Percentiles rank a stretch among this genome's conserved stretches.
These are phyloP conservation scores for bread wheat (Triticum aestivum) DNA, from an alignment of 176 grass and related monocot genomes.

Conservation along the genomic window IWGSC_CS_RefSeq_v2.1 NC_057800.1:521187197-521187696, in stretches of 20 bases:
- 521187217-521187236: too few relatives aligned
- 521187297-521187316: too few relatives aligned
- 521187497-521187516: conserved; percentile 17
- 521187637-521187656: conserved; percentile 21
- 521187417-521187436: background rate
- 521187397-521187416: too few relatives aligned
- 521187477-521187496: background rate
- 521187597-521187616: background rate
- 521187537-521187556: conserved; percentile 23
- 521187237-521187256: too few relatives aligned
- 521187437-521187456: conserved; percentile 23
- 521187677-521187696: conserved; percentile 24
- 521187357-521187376: too few relatives aligned
- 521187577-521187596: conserved; percentile 20
- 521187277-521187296: too few relatives aligned
- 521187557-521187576: conserved; percentile 27
- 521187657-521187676: conserved; percentile 38
- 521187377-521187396: too few relatives aligned
- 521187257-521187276: too few relatives aligned
- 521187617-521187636: conserved; percentile 6
- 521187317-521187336: too few relatives aligned
- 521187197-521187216: too few relatives aligned
- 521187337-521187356: too few relatives aligned
- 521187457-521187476: background rate
- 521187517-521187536: conserved; percentile 10